Conservation (phyloP, 495 filamentous ascomycete species). For the Alectoria sarmentosa region DNA sequence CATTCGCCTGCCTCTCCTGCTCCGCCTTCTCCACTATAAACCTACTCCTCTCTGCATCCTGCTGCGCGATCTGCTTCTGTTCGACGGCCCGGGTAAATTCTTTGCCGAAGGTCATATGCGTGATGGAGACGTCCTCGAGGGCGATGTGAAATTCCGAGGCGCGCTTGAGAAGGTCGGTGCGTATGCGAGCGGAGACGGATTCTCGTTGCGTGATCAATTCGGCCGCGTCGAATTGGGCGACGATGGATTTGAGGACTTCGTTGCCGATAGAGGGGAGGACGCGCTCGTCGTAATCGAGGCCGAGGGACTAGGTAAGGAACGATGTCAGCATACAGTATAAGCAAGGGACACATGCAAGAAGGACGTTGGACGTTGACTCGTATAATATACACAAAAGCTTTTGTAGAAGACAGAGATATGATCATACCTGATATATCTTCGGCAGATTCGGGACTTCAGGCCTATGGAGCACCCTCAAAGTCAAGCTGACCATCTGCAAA, state of each 20-base stretch:
- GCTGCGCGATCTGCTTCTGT: conserved; percentile 99
- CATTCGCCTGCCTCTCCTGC: conserved; percentile 97
- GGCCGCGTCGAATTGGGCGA: conserved; percentile 97
- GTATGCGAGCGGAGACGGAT: conserved; percentile 92
- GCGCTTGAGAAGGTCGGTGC: conserved; percentile 86
- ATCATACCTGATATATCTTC: conserved; percentile 93
- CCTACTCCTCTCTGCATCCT: conserved; percentile 92
- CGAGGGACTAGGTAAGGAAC: conserved; percentile 51
- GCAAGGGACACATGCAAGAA: too few relatives aligned
- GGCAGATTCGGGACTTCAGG: conserved; percentile 89
- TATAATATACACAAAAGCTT: too few relatives aligned
- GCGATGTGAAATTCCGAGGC: conserved; percentile 99
- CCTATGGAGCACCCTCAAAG: conserved; percentile 87
- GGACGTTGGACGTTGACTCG: too few relatives aligned
- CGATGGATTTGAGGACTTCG: conserved; percentile 99
- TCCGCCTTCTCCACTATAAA: conserved; percentile 99
- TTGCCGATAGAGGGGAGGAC: conserved; percentile 99
- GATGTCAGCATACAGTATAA: too few relatives aligned
- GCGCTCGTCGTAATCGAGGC: conserved; percentile 97
- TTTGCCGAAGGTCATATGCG: conserved; percentile 99
- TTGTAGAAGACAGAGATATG: not conserved
- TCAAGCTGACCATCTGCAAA: conserved; percentile 99
- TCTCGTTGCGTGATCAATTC: conserved; percentile 99
- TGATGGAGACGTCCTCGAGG: conserved; percentile 98
- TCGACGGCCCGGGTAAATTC: conserved; percentile 98